phyloP scores from a whole-genome alignment of 805 yeast genomes.

The Torulaspora microellipsoides region DNA sequence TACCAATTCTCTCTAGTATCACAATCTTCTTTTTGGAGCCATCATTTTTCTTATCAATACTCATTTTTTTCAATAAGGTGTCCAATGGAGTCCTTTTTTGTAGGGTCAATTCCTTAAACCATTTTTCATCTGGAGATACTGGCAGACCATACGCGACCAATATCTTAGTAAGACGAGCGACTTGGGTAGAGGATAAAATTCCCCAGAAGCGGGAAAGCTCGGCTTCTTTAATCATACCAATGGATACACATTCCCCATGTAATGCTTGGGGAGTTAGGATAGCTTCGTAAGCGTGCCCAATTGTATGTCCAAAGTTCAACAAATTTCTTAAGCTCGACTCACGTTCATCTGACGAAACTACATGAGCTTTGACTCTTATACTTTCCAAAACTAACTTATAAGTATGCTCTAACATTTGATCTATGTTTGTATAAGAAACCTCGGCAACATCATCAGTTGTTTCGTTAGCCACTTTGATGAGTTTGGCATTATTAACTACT shows the following conservation, averaged over 20 bases:
- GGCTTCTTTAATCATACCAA: slow-evolving; percentile 92
- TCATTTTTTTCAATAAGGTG: slow-evolving; percentile 73
- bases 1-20: slow-evolving; percentile 76
- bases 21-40: slow-evolving; percentile 88
- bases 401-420: slow-evolving; percentile 66
- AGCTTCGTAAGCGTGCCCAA: slow-evolving; percentile 99
- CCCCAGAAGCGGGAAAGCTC: slow-evolving; percentile 92
- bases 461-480: slow-evolving; percentile 15
- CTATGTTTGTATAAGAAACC: slow-evolving; percentile 54
- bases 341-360: slow-evolving; percentile 89
- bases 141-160: slow-evolving; percentile 85
- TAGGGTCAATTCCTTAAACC: slow-evolving; percentile 63
- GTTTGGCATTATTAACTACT: slow-evolving; percentile 46
- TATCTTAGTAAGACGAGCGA: slow-evolving; percentile 80
- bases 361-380: slow-evolving; percentile 86
- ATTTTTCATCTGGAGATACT: slow-evolving; percentile 64
- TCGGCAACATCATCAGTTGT: slow-evolving; percentile 35
- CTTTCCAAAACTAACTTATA: slow-evolving; percentile 79
- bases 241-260: slow-evolving; percentile 99
- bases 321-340: slow-evolving; percentile 92
- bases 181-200: slow-evolving; percentile 85
- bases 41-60: slow-evolving; percentile 94
- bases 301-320: slow-evolving; percentile 92
- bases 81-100: slow-evolving; percentile 75
- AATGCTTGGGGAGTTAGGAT: slow-evolving; percentile 91